Conservation (phyloP, 176 grass and related monocot genomes). For the Bonia amplexicaulis region DNA sequence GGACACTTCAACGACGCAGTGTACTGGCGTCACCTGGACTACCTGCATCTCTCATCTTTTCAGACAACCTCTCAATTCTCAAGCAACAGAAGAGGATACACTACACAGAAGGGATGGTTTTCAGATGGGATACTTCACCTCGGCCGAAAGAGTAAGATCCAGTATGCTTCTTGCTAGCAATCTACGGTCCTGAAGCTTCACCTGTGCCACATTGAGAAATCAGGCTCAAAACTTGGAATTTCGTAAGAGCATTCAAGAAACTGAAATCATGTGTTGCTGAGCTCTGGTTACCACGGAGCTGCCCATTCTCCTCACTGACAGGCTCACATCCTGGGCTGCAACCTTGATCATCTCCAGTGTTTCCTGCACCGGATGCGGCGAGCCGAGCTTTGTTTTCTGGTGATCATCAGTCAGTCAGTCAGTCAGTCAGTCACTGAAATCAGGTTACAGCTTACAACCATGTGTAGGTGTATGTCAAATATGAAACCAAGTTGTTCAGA, state of each 20-base stretch:
- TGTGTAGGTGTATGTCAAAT: not conserved
- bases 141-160: slow-evolving; percentile 44
- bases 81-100: not conserved
- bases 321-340: slow-evolving; percentile 43
- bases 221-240: not conserved
- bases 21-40: slow-evolving; percentile 47
- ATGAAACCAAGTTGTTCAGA: not conserved
- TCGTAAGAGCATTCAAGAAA: not conserved
- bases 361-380: slow-evolving; percentile 48
- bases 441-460: not conserved
- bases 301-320: slow-evolving; percentile 45
- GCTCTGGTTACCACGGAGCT: slow-evolving; percentile 39
- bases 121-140: slow-evolving; percentile 29
- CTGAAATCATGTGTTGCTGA: not conserved
- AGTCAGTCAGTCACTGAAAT: not conserved
- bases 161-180: slow-evolving; percentile 46
- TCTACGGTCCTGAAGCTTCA: slow-evolving; percentile 50
- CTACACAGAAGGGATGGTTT: not conserved
- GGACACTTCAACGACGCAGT: slow-evolving; percentile 53
- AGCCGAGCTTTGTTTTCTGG: slow-evolving; percentile 68
- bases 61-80: not conserved
- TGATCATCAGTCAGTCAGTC: not conserved
- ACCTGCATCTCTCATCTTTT: slow-evolving; percentile 41
- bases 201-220: slow-evolving; percentile 42
- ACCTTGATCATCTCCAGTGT: slow-evolving; percentile 59